Conservation (phyloP, 1,139 yeast genomes). For the Hyphopichia fennica region DNA sequence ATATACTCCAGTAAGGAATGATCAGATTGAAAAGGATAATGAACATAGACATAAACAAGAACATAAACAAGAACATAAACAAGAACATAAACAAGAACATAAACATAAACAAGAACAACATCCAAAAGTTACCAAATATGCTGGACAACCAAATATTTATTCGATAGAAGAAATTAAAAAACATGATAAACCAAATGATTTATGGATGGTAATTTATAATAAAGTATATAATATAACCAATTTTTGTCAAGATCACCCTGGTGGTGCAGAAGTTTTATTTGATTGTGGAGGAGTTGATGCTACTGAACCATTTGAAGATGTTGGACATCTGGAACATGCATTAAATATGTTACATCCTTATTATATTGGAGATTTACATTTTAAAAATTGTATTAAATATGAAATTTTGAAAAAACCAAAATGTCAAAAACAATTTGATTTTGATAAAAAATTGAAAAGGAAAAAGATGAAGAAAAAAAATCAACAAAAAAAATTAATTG, state of each 20-base stretch:
- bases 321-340: slow-evolving; percentile 49
- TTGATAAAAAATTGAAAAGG: slow-evolving; percentile 8
- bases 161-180: slow-evolving; percentile 38
- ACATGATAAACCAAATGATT: slow-evolving; percentile 48
- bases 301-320: slow-evolving; percentile 57
- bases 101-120: no score
- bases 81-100: no score
- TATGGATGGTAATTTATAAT: slow-evolving; percentile 69
- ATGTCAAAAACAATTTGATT: background rate
- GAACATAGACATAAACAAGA: no score
- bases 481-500: slow-evolving; percentile 12
- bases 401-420: background rate
- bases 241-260: slow-evolving; percentile 59
- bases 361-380: slow-evolving; percentile 31
- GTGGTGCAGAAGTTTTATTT: slow-evolving; percentile 65
- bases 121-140: background rate
- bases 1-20: no score
- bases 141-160: slow-evolving; percentile 5
- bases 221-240: slow-evolving; percentile 60
- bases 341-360: slow-evolving; percentile 40
- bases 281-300: slow-evolving; percentile 79
- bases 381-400: slow-evolving; percentile 17
- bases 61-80: no score
- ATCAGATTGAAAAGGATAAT: no score
- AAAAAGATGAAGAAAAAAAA: slow-evolving; percentile 6